Evolutionary conservation across 2,329 filamentous ascomycete genomes (phyloP).

Genomic region (Fusarium irregulare): DNA sequence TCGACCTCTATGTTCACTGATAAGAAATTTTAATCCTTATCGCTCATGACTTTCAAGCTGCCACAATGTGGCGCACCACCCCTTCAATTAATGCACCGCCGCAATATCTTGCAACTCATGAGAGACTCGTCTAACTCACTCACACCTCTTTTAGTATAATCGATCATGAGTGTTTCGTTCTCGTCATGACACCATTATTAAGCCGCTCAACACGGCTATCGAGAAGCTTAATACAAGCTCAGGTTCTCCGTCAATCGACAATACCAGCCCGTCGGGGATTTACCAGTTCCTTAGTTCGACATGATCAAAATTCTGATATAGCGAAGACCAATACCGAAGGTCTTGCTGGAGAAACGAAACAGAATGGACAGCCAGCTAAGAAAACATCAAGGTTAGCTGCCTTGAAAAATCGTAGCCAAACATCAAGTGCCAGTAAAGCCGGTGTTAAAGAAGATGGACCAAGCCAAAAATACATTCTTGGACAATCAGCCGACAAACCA

Average conservation of each 20-base stretch:
- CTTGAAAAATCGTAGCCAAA: slow-evolving; percentile 38
- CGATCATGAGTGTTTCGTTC: slow-evolving; percentile 36
- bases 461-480: slow-evolving; percentile 48
- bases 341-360: not conserved
- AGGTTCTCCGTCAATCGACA: not conserved
- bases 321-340: not conserved
- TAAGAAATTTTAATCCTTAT: slow-evolving; percentile 31
- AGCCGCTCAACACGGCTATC: slow-evolving; percentile 30
- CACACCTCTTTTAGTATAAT: slow-evolving; percentile 12
- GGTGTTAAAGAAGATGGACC: slow-evolving; percentile 4
- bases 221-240: slow-evolving; percentile 5
- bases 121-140: slow-evolving; percentile 23
- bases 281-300: slow-evolving; percentile 19
- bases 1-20: slow-evolving; percentile 13
- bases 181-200: slow-evolving; percentile 36
- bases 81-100: slow-evolving; percentile 21
- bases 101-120: slow-evolving; percentile 27
- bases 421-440: not conserved
- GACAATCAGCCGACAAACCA: slow-evolving; percentile 64
- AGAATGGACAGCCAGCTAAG: not conserved
- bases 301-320: slow-evolving; percentile 16
- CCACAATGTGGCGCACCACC: slow-evolving; percentile 31
- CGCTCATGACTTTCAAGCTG: slow-evolving; percentile 3
- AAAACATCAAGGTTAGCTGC: slow-evolving; percentile 39
- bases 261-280: slow-evolving; percentile 23